phyloP scores from a whole-genome alignment of 2,329 filamentous ascomycete species.

The Purpureocillium takamizusanense region DNA sequence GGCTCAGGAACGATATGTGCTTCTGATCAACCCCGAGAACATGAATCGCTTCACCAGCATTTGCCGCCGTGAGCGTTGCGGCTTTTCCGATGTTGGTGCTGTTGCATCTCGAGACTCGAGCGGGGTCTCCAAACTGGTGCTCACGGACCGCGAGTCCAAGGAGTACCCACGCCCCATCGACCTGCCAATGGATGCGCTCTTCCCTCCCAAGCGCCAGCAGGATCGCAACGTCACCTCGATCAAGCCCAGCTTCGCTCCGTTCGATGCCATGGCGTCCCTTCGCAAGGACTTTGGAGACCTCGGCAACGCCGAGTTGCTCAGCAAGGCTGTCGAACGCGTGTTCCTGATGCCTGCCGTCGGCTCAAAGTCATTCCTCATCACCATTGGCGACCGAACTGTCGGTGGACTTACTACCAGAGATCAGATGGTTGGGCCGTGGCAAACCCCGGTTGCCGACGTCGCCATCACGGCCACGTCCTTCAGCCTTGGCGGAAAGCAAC shows the following conservation, averaged over 20 bases:
- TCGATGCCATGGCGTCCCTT: slow-evolving; percentile 61
- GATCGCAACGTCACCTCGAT: slow-evolving; percentile 64
- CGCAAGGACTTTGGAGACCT: slow-evolving; percentile 51
- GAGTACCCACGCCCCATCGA: slow-evolving; percentile 75
- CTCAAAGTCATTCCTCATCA: slow-evolving; percentile 96
- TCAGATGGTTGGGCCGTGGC: slow-evolving; percentile 96
- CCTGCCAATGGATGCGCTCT: slow-evolving; percentile 78
- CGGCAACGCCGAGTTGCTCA: slow-evolving; percentile 42
- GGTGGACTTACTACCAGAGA: slow-evolving; percentile 83
- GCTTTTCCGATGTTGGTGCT: slow-evolving; percentile 82
- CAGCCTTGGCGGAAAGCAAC: slow-evolving; percentile 53
- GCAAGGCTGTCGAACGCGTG: slow-evolving; percentile 68
- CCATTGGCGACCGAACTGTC: slow-evolving; percentile 87
- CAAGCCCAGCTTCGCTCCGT: slow-evolving; percentile 57
- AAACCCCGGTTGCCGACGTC: slow-evolving; percentile 87
- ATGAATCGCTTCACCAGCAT: slow-evolving; percentile 68
- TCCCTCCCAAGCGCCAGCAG: slow-evolving; percentile 80
- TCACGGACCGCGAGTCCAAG: slow-evolving; percentile 72
- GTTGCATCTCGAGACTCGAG: slow-evolving; percentile 53
- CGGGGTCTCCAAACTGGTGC: slow-evolving; percentile 63
- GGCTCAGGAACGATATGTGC: slow-evolving; percentile 90
- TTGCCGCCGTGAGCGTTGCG: slow-evolving; percentile 75
- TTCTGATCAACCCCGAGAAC: slow-evolving; percentile 73
- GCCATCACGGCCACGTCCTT: slow-evolving; percentile 85
- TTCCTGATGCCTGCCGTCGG: slow-evolving; percentile 81